These are phyloP conservation scores for Elongisporangium undulatum DNA, from an alignment of 352 stramenopile species.

Conservation along the genomic window DNA sequence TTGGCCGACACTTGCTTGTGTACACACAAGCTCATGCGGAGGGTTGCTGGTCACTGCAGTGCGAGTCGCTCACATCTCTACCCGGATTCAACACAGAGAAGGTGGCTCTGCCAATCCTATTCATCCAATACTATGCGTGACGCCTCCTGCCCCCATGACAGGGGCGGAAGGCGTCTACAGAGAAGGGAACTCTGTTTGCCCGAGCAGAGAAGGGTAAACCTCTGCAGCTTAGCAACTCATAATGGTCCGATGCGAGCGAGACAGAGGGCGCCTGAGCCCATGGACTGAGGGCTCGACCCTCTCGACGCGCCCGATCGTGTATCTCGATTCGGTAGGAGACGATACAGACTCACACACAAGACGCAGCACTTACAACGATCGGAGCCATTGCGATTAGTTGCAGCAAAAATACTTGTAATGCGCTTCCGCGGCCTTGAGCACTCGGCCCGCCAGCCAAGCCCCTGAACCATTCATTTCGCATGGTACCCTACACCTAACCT, in stretches of 20 bases:
- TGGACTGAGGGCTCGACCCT: not conserved
- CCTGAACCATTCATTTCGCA: not conserved
- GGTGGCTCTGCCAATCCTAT: constrained; percentile 25
- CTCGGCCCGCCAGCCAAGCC: not conserved
- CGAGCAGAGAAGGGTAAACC: constrained; percentile 75
- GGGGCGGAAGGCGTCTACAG: constrained; percentile 40
- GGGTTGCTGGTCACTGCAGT: not conserved
- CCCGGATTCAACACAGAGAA: constrained; percentile 37
- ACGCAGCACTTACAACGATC: constrained; percentile 32
- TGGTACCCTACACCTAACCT: not conserved
- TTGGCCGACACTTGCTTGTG: not conserved
- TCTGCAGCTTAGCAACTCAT: constrained; percentile 87
- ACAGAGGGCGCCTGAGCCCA: not conserved
- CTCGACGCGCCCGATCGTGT: not conserved
- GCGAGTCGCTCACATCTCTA: constrained; percentile 6
- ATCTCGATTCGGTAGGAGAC: not conserved
- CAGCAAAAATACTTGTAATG: constrained; percentile 23
- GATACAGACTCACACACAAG: constrained; percentile 4
- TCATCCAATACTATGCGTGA: constrained; percentile 40
- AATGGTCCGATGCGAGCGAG: constrained; percentile 14
- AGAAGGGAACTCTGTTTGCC: constrained; percentile 90
- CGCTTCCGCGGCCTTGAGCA: constrained; percentile 7
- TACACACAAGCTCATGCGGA: constrained; percentile 2
- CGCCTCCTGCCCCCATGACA: constrained; percentile 7
- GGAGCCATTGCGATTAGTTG: constrained; percentile 42